Conservation (phyloP, 2,329 filamentous ascomycete species). For the Fusarium sp. region DNA sequence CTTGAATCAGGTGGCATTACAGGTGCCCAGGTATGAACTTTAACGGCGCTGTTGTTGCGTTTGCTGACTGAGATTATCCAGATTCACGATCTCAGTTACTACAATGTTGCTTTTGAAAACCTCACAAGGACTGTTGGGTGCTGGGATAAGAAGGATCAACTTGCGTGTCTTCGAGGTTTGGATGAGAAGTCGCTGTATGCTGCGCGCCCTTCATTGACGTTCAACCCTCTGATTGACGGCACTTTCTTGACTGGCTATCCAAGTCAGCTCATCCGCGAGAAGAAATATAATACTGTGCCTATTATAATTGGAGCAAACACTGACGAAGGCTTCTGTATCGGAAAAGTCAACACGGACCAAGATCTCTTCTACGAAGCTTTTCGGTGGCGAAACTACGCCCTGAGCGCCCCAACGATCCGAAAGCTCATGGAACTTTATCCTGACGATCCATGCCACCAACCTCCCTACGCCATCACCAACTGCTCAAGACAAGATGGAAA, state of each 20-base stretch:
- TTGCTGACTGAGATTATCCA: background rate
- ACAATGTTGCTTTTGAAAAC: constrained; percentile 41
- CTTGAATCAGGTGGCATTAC: constrained; percentile 58
- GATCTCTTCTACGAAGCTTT: constrained; percentile 50
- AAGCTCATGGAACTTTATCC: constrained; percentile 58
- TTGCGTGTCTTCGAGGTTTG: constrained; percentile 50
- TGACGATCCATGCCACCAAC: constrained; percentile 56
- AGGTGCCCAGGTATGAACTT: constrained; percentile 26
- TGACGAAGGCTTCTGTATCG: constrained; percentile 57
- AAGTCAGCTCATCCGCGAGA: constrained; percentile 54
- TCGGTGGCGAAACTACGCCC: constrained; percentile 56
- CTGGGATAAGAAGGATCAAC: constrained; percentile 46
- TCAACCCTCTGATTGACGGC: constrained; percentile 58
- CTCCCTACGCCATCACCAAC: constrained; percentile 47
- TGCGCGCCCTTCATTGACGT: constrained; percentile 49
- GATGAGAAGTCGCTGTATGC: constrained; percentile 46
- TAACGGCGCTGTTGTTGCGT: no score
- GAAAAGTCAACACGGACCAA: constrained; percentile 51
- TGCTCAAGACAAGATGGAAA: constrained; percentile 33
- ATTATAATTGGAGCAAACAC: constrained; percentile 59
- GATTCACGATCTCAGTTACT: constrained; percentile 42
- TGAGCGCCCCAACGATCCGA: constrained; percentile 55
- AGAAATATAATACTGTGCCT: constrained; percentile 55
- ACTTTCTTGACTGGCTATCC: constrained; percentile 59
- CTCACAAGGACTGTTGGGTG: constrained; percentile 43